Base-by-base conservation (phyloP, 768 basidiomycete species). In the Xerocomellus dryophilus region DNA sequence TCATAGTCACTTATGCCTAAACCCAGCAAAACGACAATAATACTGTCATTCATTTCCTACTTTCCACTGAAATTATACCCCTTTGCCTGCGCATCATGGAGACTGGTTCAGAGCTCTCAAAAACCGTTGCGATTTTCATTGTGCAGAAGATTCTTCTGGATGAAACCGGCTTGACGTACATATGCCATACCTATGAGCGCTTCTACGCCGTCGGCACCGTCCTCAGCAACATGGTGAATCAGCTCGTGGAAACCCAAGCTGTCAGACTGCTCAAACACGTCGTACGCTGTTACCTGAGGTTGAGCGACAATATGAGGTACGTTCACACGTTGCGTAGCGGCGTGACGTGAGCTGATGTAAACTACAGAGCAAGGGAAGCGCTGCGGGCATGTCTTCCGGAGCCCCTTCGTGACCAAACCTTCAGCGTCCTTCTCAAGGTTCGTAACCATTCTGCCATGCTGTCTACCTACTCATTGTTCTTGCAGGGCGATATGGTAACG, bases 71-170 rank as follows among this genome's bases (percentile, higher is more conserved):
- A 78, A 99, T 99, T 71, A 99, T 99, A 68, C 97, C 97, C 34
- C 88, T 99, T 59, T 99, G 97, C 70, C 84, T 99, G 47, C 88
- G 97, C 48, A 99, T 99, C 71, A 99, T 99, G 97, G 97, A 99
- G 73, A 98, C 97, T 4, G 97, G 97, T 40, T 97, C 95, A 4
- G 97, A 99, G 65, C 83, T 99, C 17, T 93, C 91, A 54, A 99
- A 99, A 75, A 99, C 97, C 1, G 97, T 99, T 42, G 97, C 97
- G 40, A 99, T 99, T 65, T 99, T 99, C 73, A 99, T 99, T 65
- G 97, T 99, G 4, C 97, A 99, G 72, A 99, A 99, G 74, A 92
- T 93, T 54, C 80, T 99, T 15, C 80, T 98, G 49, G 97, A 99
- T 70, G 97, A 99, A 72, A 93, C 96, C 4, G 97, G 97, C 18